phyloP scores from a whole-genome alignment of 331 rosid species.

The Malus hybrid region DNA sequence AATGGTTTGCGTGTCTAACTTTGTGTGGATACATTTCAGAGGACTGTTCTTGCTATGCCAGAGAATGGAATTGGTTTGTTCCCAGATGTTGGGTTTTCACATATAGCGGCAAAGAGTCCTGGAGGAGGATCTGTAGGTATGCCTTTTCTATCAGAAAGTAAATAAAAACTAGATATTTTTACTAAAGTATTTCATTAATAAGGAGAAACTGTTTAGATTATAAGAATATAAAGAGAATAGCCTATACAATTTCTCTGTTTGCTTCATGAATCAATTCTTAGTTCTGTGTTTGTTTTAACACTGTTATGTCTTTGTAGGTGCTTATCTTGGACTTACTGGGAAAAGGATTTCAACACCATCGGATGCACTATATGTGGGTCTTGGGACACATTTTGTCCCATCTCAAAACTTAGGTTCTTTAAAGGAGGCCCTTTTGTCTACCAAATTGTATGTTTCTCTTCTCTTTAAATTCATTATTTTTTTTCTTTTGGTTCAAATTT shows the following conservation, averaged over 20 bases:
- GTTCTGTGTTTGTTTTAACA: neutral
- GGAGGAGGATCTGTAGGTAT: constrained; percentile 22
- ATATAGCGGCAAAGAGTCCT: constrained; percentile 87
- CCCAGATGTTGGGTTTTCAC: constrained; percentile 90
- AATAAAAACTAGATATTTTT: neutral
- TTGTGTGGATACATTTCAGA: constrained; percentile 37
- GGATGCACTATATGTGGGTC: constrained; percentile 81
- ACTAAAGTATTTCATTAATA: neutral
- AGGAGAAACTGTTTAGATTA: neutral
- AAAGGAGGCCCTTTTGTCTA: constrained; percentile 79
- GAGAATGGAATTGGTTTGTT: constrained; percentile 97
- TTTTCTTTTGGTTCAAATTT: neutral
- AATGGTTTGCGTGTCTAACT: constrained; percentile 1
- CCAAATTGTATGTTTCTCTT: constrained; percentile 56
- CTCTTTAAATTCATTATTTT: constrained; percentile 6
- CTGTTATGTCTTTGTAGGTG: constrained; percentile 42
- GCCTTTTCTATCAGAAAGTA: constrained; percentile 6
- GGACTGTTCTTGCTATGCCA: constrained; percentile 94
- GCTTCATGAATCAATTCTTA: neutral
- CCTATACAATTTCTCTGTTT: constrained; percentile 7
- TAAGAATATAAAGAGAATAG: neutral
- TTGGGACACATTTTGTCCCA: constrained; percentile 90
- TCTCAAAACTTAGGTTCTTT: constrained; percentile 69
- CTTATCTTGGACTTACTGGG: constrained; percentile 93
- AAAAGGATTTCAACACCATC: constrained; percentile 77